Conservation (phyloP, 257 asterid species). For the Solanum piurae region DNA sequence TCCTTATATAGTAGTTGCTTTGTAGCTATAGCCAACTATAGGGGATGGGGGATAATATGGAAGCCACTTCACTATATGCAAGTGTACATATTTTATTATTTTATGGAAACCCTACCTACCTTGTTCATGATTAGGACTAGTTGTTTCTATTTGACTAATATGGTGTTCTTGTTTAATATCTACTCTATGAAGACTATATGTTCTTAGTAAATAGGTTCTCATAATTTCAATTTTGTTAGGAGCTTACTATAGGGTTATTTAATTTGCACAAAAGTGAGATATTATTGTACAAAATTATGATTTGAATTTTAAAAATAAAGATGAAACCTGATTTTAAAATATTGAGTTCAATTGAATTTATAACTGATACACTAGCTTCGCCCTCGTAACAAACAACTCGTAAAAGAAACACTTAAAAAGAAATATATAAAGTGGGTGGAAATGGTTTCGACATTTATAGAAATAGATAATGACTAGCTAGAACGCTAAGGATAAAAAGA, state of each 20-base stretch:
- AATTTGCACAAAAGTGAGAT: not conserved
- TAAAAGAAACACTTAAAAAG: not conserved
- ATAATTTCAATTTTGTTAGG: not conserved
- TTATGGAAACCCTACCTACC: not conserved
- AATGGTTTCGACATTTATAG: not conserved
- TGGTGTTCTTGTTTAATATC: not conserved
- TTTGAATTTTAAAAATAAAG: too few species aligned
- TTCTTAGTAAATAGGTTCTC: not conserved
- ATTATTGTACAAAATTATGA: too few species aligned
- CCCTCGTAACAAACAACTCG: not conserved
- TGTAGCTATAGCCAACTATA: not conserved
- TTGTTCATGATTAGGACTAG: not conserved
- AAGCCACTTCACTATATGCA: not conserved
- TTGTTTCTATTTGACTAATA: not conserved
- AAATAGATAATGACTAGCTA: too few species aligned
- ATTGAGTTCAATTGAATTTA: too few species aligned
- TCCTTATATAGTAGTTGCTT: not conserved
- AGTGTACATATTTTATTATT: not conserved
- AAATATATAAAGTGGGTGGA: not conserved
- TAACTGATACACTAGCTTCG: not conserved
- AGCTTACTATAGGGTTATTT: not conserved
- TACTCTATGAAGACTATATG: not conserved
- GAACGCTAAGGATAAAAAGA: not conserved
- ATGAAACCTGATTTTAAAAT: accelerated
- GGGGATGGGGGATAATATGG: not conserved